Conservation (phyloP, 2,329 filamentous ascomycete genomes). For the Davidsoniella australis region DNA sequence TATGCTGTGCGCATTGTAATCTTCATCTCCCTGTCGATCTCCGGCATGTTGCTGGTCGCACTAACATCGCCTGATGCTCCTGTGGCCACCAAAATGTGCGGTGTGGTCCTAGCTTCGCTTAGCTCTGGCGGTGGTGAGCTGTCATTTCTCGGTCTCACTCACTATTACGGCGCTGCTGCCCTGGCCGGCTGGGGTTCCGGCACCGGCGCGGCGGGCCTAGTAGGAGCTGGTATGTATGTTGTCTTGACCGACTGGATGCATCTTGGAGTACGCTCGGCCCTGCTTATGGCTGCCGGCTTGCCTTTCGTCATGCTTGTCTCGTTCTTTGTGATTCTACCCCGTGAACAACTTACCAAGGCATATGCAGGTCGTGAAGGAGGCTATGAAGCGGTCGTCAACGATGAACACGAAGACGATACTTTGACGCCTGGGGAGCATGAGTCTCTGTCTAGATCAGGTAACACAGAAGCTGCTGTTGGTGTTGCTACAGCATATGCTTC, state of each 20-base stretch:
- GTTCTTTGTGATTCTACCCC: slow-evolving; percentile 71
- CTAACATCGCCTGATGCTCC: slow-evolving; percentile 44
- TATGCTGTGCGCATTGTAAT: slow-evolving; percentile 59
- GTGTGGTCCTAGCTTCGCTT: slow-evolving; percentile 70
- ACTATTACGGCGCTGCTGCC: slow-evolving; percentile 79
- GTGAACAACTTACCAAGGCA: slow-evolving; percentile 40
- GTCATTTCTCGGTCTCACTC: slow-evolving; percentile 78
- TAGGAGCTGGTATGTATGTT: slow-evolving; percentile 79
- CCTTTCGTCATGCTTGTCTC: slow-evolving; percentile 68
- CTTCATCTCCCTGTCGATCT: slow-evolving; percentile 59
- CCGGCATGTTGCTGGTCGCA: slow-evolving; percentile 79
- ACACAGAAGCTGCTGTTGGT: slow-evolving; percentile 22
- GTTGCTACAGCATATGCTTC: slow-evolving; percentile 25
- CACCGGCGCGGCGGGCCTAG: slow-evolving; percentile 72
- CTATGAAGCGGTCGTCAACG: slow-evolving; percentile 27
- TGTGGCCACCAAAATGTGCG: slow-evolving; percentile 56
- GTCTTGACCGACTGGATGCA: slow-evolving; percentile 65
- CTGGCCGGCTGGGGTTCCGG: slow-evolving; percentile 86
- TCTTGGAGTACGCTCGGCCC: slow-evolving; percentile 54
- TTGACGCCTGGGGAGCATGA: too few relatives aligned
- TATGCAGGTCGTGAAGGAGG: slow-evolving; percentile 34
- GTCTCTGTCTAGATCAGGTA: too few relatives aligned
- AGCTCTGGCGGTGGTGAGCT: slow-evolving; percentile 78
- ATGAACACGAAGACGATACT: slow-evolving; percentile 20
- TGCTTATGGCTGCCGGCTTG: slow-evolving; percentile 63